These are phyloP conservation scores for Protomyces lactucae-debilis DNA, from an alignment of 1,139 yeast species.

Conservation along the genomic window DNA sequence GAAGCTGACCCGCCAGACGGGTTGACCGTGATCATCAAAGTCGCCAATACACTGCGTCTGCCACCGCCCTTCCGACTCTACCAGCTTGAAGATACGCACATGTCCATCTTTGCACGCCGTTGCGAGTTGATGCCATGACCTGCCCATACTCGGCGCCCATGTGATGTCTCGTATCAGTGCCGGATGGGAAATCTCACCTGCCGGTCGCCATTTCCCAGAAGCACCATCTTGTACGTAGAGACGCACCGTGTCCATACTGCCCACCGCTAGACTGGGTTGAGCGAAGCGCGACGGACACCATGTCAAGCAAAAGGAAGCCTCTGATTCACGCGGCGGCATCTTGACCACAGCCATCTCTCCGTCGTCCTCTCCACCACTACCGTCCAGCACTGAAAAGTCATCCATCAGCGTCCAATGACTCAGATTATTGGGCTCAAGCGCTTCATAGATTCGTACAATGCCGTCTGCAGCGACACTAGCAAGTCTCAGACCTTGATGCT, in stretches of 20 bases:
- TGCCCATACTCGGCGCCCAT: conserved; percentile 82
- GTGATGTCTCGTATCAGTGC: conserved; percentile 84
- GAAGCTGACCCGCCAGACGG: conserved; percentile 96
- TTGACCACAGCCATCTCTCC: conserved; percentile 43
- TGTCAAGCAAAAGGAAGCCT: conserved; percentile 76
- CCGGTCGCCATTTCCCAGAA: conserved; percentile 43
- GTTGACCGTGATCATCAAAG: conserved; percentile 74
- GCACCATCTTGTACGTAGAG: conserved; percentile 56
- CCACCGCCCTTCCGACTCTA: conserved; percentile 32
- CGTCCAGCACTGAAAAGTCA: conserved; percentile 45
- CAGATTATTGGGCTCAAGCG: conserved; percentile 79
- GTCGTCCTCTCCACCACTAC: not conserved
- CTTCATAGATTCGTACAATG: conserved; percentile 76
- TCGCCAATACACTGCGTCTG: conserved; percentile 50
- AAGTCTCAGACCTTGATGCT: conserved; percentile 71
- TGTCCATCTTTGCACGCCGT: conserved; percentile 95
- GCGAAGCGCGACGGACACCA: conserved; percentile 93
- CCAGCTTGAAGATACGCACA: conserved; percentile 75
- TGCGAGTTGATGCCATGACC: conserved; percentile 80
- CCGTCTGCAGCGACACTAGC: conserved; percentile 94
- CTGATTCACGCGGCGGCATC: conserved; percentile 75
- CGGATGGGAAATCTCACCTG: conserved; percentile 57
- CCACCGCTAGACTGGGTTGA: conserved; percentile 73
- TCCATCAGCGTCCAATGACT: conserved; percentile 73
- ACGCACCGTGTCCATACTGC: conserved; percentile 83